Conservation (phyloP, 2,329 filamentous ascomycete genomes). For the Dryadomyces quercus-mongolicae region DNA sequence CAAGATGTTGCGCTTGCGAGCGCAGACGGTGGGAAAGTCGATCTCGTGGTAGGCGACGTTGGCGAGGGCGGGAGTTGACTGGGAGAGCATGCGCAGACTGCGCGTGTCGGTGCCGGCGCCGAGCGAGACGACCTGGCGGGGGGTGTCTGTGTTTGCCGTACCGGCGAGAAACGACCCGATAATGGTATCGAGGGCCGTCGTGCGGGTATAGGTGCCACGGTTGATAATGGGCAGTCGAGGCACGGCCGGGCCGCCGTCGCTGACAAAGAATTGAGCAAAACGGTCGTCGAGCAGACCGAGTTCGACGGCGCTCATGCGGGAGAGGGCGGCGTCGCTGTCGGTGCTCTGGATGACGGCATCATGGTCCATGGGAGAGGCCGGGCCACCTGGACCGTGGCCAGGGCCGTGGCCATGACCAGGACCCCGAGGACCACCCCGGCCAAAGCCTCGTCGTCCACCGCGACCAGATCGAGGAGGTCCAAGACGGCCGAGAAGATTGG, state of each 20-base stretch:
- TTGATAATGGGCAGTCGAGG: constrained; percentile 86
- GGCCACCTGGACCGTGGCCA: constrained; percentile 18
- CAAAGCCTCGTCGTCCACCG: constrained; percentile 20
- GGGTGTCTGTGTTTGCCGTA: not conserved
- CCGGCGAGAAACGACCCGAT: constrained; percentile 56
- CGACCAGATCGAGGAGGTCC: constrained; percentile 17
- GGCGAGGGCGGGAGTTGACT: constrained; percentile 17
- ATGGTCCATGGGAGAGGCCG: constrained; percentile 29
- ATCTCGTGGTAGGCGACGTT: constrained; percentile 76
- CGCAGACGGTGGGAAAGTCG: constrained; percentile 70
- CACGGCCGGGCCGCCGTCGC: constrained; percentile 30
- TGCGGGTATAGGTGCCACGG: constrained; percentile 88
- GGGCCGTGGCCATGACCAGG: not conserved
- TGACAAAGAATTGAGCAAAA: constrained; percentile 61
- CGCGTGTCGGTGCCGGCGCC: constrained; percentile 92
- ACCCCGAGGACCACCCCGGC: constrained; percentile 13
- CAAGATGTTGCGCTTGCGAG: constrained; percentile 47
- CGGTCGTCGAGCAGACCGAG: constrained; percentile 75
- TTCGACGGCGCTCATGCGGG: constrained; percentile 76
- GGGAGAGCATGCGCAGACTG: constrained; percentile 59
- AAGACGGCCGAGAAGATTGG: constrained; percentile 57
- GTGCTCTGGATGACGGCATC: constrained; percentile 78
- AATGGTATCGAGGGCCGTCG: constrained; percentile 67
- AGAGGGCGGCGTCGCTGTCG: constrained; percentile 82
- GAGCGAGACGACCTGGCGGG: constrained; percentile 78